A percentile compares a stretch with the other conserved stretches of the same genome.
phyloP scores from a whole-genome alignment of 2,329 filamentous ascomycete species.

The Aureobasidium sp. region DNA sequence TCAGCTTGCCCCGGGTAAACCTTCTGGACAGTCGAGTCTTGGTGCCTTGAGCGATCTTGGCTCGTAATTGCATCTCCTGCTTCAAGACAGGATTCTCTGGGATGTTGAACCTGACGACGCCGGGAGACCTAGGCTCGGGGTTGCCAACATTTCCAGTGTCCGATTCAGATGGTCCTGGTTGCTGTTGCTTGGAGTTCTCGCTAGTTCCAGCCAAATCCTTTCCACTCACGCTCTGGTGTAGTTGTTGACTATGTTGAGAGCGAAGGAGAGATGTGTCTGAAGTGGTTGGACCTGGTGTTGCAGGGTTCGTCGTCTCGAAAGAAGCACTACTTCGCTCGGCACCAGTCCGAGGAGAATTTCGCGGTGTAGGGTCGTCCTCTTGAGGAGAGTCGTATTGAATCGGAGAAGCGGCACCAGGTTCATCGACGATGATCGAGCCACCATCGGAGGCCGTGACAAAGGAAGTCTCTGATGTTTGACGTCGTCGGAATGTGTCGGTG shows the following conservation, averaged over 20 bases:
- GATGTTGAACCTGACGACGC: conserved; percentile 37
- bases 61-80: conserved; percentile 33
- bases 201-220: not conserved
- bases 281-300: not conserved
- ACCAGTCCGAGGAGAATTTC: not conserved
- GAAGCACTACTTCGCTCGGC: conserved; percentile 2
- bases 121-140: not conserved
- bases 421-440: conserved; percentile 6
- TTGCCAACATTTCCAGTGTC: not conserved
- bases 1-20: conserved; percentile 35
- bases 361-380: not conserved
- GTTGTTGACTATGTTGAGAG: not conserved
- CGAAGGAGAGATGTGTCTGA: conserved; percentile 7
- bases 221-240: not conserved
- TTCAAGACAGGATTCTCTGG: conserved; percentile 33
- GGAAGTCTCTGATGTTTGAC: conserved; percentile 5
- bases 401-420: not conserved
- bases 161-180: not conserved
- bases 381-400: not conserved
- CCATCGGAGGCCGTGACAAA: conserved; percentile 14
- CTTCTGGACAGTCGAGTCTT: conserved; percentile 28
- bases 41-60: conserved; percentile 34
- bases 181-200: not conserved
- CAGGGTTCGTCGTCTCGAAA: not conserved
- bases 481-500: conserved; percentile 4